phyloP scores from a whole-genome alignment of 768 basidiomycete species.

The Baorangia bicolor region DNA sequence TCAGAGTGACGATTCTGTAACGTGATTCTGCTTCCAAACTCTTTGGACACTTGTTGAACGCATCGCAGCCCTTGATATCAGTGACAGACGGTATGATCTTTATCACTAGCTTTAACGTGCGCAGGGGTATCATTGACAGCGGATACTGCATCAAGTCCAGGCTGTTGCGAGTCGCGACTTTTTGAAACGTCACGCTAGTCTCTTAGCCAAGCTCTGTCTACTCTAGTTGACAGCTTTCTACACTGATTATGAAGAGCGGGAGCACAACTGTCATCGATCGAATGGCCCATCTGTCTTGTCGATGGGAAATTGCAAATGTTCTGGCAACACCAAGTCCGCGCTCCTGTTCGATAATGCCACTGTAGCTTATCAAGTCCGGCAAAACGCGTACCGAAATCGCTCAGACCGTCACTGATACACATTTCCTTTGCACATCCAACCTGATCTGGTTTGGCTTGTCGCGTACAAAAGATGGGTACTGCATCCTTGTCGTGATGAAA shows the following conservation, averaged over 20 bases:
- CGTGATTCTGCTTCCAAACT: background rate
- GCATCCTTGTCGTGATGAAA: background rate
- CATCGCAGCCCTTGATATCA: background rate
- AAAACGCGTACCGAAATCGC: background rate
- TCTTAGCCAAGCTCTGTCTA: background rate
- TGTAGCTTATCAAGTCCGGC: background rate
- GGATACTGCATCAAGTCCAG: background rate
- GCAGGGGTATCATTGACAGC: background rate
- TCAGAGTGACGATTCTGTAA: background rate
- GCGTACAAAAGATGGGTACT: no score
- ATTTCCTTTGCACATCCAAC: background rate
- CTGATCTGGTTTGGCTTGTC: background rate
- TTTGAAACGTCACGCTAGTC: background rate
- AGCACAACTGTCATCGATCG: slow-evolving; percentile 2
- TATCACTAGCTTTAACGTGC: background rate
- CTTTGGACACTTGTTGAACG: background rate
- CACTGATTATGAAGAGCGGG: background rate
- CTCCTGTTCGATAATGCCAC: background rate
- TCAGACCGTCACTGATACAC: background rate
- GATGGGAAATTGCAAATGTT: background rate
- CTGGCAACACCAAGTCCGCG: background rate
- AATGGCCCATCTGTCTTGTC: slow-evolving; percentile 11
- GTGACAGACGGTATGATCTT: background rate
- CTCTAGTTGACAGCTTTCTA: background rate
- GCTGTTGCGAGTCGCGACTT: background rate